These are phyloP conservation scores for Hymenoscyphus fructigenus DNA, from an alignment of 2,329 filamentous ascomycete genomes.

Conservation along the genomic window DNA sequence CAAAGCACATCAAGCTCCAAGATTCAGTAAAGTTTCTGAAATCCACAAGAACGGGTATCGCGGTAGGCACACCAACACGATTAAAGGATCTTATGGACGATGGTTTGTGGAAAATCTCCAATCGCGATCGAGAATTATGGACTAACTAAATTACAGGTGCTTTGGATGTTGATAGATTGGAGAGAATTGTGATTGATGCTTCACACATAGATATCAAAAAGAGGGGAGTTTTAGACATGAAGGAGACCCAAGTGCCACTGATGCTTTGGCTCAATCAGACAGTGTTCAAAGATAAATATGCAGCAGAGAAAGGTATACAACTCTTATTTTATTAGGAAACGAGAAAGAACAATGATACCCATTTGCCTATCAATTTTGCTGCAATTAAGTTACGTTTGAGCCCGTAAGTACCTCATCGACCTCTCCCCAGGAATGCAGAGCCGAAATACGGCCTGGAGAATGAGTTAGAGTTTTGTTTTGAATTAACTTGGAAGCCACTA, in stretches of 20 bases:
- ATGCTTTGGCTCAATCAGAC: constrained; percentile 69
- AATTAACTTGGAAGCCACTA: neutral
- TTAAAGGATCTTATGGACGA: constrained; percentile 80
- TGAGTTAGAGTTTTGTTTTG: neutral
- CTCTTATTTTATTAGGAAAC: constrained; percentile 61
- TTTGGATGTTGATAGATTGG: constrained; percentile 67
- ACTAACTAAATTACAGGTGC: constrained; percentile 50
- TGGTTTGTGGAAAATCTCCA: constrained; percentile 49
- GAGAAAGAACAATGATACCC: neutral
- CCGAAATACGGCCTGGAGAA: neutral
- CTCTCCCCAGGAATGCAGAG: neutral
- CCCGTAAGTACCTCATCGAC: neutral
- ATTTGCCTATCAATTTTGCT: neutral
- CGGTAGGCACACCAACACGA: constrained; percentile 84
- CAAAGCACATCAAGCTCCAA: constrained; percentile 94
- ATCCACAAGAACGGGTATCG: constrained; percentile 72
- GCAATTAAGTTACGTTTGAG: neutral
- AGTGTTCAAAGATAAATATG: constrained; percentile 71
- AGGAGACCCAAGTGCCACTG: constrained; percentile 81
- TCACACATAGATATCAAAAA: constrained; percentile 96
- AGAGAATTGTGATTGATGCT: constrained; percentile 83
- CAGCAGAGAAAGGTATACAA: constrained; percentile 52
- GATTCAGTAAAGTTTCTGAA: constrained; percentile 79
- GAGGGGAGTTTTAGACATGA: constrained; percentile 91
- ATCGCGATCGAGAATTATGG: neutral